Conservation (phyloP, 805 yeast species). For the Saccharomycopsis fodiens region DNA sequence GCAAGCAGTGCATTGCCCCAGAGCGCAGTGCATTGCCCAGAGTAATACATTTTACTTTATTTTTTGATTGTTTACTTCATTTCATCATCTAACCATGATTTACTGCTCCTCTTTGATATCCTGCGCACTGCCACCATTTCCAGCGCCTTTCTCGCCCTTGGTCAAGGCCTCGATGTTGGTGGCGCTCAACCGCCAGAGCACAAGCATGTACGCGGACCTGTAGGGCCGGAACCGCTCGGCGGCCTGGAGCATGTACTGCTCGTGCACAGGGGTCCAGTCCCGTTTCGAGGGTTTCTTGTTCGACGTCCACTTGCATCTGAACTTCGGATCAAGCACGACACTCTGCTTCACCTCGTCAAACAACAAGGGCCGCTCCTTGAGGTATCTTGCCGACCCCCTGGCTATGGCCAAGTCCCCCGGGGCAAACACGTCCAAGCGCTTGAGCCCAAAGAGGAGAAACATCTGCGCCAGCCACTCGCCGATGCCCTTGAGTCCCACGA, state of each 20-base stretch:
- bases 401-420: constrained; percentile 79
- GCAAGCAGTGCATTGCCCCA: no score
- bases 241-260: constrained; percentile 45
- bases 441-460: constrained; percentile 69
- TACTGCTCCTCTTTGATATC: no score
- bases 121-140: no score
- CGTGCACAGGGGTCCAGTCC: constrained; percentile 63
- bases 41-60: no score
- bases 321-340: constrained; percentile 28
- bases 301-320: constrained; percentile 32
- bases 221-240: constrained; percentile 61
- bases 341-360: constrained; percentile 36
- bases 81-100: no score
- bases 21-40: no score
- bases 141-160: no score
- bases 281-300: constrained; percentile 36
- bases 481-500: constrained; percentile 57
- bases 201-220: constrained; percentile 56
- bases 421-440: constrained; percentile 64
- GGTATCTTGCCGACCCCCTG: constrained; percentile 65
- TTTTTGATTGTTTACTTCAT: no score
- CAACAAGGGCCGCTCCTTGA: constrained; percentile 45
- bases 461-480: constrained; percentile 87
- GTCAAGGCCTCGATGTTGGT: constrained; percentile 47
- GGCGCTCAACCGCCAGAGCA: constrained; percentile 65